Percentiles rank a stretch among this genome's conserved stretches.
These are phyloP conservation scores for Ustulina deusta DNA, from an alignment of 2,329 filamentous ascomycete genomes.

Conservation along the genomic window DNA sequence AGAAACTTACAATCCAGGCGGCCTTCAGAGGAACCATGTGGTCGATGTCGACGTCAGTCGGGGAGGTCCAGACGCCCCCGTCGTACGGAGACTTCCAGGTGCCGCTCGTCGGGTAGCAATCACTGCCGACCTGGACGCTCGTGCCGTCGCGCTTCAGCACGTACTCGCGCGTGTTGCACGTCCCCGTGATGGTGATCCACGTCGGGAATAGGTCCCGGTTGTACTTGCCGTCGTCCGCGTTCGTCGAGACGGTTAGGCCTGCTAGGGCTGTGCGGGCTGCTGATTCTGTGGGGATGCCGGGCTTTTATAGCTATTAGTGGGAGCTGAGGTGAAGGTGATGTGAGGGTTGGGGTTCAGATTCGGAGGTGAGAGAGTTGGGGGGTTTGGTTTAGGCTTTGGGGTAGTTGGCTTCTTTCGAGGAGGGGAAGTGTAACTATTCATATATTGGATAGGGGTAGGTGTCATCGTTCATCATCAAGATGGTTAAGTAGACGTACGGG, in stretches of 20 bases:
- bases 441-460: not conserved
- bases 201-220: constrained; percentile 39
- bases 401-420: not conserved
- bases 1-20: constrained; percentile 74
- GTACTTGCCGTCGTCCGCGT: constrained; percentile 37
- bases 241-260: constrained; percentile 24
- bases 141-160: constrained; percentile 81
- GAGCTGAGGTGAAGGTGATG: not conserved
- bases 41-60: constrained; percentile 82
- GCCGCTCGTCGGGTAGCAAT: constrained; percentile 74
- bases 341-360: too few species aligned
- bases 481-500: constrained; percentile 39
- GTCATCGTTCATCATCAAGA: not conserved
- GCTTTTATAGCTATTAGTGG: constrained; percentile 49
- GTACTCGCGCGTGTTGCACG: constrained; percentile 78
- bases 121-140: constrained; percentile 66
- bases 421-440: not conserved
- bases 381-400: not conserved
- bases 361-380: not conserved
- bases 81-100: constrained; percentile 80
- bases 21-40: constrained; percentile 86
- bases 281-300: constrained; percentile 71
- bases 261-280: constrained; percentile 40
- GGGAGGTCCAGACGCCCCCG: constrained; percentile 74
- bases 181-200: constrained; percentile 41